Evolutionary conservation across 345 rosid genomes (phyloP).

Genomic region (Gossypium anomalum): DNA sequence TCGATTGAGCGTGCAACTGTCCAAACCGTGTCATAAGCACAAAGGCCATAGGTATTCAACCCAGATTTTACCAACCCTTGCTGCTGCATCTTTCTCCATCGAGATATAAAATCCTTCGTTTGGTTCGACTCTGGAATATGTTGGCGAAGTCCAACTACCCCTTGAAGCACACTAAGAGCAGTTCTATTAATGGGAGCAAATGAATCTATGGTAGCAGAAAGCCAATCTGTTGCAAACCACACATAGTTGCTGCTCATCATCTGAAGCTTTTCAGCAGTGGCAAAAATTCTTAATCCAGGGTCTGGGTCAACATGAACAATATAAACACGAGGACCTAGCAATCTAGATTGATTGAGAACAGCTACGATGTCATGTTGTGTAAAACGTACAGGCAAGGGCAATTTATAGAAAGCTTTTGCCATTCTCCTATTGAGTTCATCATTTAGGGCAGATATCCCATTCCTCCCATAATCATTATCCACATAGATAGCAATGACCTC

Average conservation of each 20-base stretch:
- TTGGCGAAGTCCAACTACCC: constrained; percentile 71
- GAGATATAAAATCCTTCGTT: constrained; percentile 41
- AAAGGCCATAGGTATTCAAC: constrained; percentile 58
- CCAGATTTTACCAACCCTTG: constrained; percentile 37
- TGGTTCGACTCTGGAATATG: constrained; percentile 50
- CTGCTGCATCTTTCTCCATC: constrained; percentile 47
- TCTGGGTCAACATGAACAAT: constrained; percentile 72
- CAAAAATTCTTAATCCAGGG: constrained; percentile 55
- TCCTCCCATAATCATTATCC: constrained; percentile 83
- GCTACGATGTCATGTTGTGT: constrained; percentile 31
- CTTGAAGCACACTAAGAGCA: constrained; percentile 38
- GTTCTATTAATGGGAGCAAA: constrained; percentile 27
- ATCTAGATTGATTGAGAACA: constrained; percentile 48
- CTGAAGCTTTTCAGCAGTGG: constrained; percentile 48
- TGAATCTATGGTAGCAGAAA: constrained; percentile 70
- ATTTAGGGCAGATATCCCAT: constrained; percentile 55
- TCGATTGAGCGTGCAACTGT: constrained; percentile 56
- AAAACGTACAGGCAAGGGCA: constrained; percentile 43
- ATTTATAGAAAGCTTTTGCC: constrained; percentile 48
- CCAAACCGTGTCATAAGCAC: constrained; percentile 93
- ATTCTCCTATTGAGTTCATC: constrained; percentile 46
- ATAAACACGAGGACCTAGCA: constrained; percentile 62
- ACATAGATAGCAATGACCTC: constrained; percentile 59
- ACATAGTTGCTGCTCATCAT: constrained; percentile 68
- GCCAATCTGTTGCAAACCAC: constrained; percentile 95